These are phyloP conservation scores for Leucaena leucocephala DNA, from an alignment of 306 rosid species.

Conservation along the genomic window DNA sequence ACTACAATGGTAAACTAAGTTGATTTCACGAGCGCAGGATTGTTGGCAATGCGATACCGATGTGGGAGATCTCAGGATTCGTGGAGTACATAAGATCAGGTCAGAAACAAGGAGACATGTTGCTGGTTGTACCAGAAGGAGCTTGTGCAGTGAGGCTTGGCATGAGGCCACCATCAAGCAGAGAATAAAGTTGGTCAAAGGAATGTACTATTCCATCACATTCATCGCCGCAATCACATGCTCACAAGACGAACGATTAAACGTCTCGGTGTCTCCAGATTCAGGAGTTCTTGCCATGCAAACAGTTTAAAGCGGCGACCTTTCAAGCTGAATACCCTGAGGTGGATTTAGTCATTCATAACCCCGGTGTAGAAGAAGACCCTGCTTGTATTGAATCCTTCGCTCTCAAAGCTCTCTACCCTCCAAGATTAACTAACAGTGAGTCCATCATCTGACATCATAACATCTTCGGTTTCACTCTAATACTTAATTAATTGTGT, in stretches of 20 bases:
- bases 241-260: slow-evolving; percentile 72
- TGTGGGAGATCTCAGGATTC: slow-evolving; percentile 72
- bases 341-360: slow-evolving; percentile 56
- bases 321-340: slow-evolving; percentile 53
- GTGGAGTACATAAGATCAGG: slow-evolving; percentile 79
- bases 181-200: slow-evolving; percentile 53
- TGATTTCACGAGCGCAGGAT: too few species aligned
- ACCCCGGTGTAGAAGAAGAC: slow-evolving; percentile 73
- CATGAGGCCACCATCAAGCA: slow-evolving; percentile 75
- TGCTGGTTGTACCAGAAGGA: slow-evolving; percentile 79
- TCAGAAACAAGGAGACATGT: slow-evolving; percentile 84
- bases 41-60: slow-evolving; percentile 70
- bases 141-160: slow-evolving; percentile 82
- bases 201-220: slow-evolving; percentile 63
- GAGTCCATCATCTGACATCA: slow-evolving; percentile 12
- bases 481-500: too few species aligned
- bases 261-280: slow-evolving; percentile 72
- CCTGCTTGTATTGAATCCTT: slow-evolving; percentile 76
- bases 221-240: slow-evolving; percentile 80
- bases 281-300: slow-evolving; percentile 73
- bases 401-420: slow-evolving; percentile 54
- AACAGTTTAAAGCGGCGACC: slow-evolving; percentile 76
- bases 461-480: neutral
- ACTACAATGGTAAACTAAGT: too few species aligned
- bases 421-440: slow-evolving; percentile 62